Evolutionary conservation across 2,329 filamentous ascomycete genomes (phyloP), one percentile per base, ranked within the genome.

Genomic region (Hypoxylon sp.): DNA sequence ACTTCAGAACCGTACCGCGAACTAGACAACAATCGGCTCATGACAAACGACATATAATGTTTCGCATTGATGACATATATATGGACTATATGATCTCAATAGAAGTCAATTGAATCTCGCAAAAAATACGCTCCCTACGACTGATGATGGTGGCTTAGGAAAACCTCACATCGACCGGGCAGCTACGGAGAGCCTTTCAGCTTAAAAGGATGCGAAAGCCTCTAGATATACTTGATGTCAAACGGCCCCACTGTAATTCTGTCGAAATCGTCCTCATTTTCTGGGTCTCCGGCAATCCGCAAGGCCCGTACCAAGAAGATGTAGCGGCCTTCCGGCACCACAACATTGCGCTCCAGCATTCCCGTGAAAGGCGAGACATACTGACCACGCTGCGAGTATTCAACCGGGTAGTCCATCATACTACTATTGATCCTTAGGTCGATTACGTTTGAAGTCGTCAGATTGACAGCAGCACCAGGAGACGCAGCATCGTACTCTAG

Each of bases 251-350:
- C 71, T 30, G 68, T 68, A 3, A 70, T 67, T 14, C 63, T 53
- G 20, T 75, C 71, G 50, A 74, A 76, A 44, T 75, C 74, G 22
- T 68, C 67, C 7, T 59, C 58, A 2, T 68, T 62, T 4, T 56
- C 52, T 45, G 64, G 54, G 28, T 76, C 68, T 4, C 74, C 75
- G 52, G 73, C 76, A 26, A 76, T 70, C 49, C 68, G 71, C 32
- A 77, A 64, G 3, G 69, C 75, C n/a, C 72, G 67, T 11, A 73
- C 68, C 5, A 75, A 61, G 12, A 77, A 65, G 49, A 58, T 61
- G 57, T 77, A 76, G 3, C 64, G 61, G 7, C 75, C 75, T 9
- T 72, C 72, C 1, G 73, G 73, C 2, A 70, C 70, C 8, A 71
- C 52, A 1, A 65, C 71, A 8, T 71, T 70, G 24, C 75, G 73